A percentile compares a stretch with the other conserved stretches of the same genome.
phyloP scores from a whole-genome alignment of 2,329 filamentous ascomycete species.

The Dactylellina haptotyla region DNA sequence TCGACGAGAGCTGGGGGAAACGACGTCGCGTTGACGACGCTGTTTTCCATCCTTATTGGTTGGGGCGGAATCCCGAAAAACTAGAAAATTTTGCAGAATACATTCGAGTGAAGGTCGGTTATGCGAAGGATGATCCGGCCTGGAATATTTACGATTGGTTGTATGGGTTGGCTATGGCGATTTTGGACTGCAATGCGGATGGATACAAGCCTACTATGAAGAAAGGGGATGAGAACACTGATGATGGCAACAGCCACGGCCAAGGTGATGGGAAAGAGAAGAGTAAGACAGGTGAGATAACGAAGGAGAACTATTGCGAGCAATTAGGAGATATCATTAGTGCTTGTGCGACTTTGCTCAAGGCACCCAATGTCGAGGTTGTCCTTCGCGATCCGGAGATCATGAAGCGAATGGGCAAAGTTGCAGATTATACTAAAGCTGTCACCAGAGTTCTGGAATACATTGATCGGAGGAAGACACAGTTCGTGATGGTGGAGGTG shows the following conservation, averaged over 20 bases:
- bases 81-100: not conserved
- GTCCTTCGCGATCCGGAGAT: not conserved
- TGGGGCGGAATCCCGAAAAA: not conserved
- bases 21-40: not conserved
- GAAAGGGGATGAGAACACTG: not conserved
- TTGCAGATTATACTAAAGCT: slow-evolving; percentile 7
- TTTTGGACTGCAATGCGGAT: not conserved
- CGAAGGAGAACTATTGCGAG: not conserved
- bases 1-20: not conserved
- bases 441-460: slow-evolving; percentile 1
- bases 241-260: not conserved
- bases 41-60: not conserved
- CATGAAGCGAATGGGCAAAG: not conserved
- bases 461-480: not conserved
- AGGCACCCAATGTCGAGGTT: slow-evolving; percentile 1
- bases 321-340: not conserved
- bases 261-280: not conserved
- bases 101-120: not conserved
- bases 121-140: not conserved
- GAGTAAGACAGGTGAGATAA: not conserved
- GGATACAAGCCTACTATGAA: not conserved
- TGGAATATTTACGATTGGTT: not conserved
- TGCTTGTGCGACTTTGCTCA: not conserved
- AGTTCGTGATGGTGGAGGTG: slow-evolving; percentile 1
- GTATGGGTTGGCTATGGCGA: not conserved